A percentile compares a stretch with the other conserved stretches of the same genome.
phyloP scores from a whole-genome alignment of 345 rosid genomes.

The Arabis hirsuta region DNA sequence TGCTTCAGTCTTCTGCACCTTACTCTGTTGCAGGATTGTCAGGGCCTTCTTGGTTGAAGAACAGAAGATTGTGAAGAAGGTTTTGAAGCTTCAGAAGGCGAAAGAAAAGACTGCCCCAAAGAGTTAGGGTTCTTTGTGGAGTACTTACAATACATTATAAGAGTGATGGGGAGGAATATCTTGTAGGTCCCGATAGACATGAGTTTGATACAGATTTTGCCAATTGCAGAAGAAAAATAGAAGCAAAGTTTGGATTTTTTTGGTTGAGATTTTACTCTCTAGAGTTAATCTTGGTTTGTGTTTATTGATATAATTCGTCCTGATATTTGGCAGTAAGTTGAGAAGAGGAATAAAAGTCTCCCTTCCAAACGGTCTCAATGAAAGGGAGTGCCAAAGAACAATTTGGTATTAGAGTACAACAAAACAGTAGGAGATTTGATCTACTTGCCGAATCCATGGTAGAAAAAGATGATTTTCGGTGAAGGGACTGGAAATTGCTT shows the following conservation, averaged over 20 bases:
- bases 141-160: slow-evolving; percentile 8
- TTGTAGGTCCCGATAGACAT: slow-evolving; percentile 8
- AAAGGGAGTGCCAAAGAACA: no score
- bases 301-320: not conserved
- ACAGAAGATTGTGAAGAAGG: slow-evolving; percentile 79
- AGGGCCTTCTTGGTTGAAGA: slow-evolving; percentile 77
- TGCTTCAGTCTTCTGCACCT: not conserved
- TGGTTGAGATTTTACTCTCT: not conserved
- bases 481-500: not conserved
- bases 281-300: not conserved
- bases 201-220: slow-evolving; percentile 29
- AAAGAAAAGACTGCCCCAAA: slow-evolving; percentile 61
- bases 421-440: no score
- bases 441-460: no score
- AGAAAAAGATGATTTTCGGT: not conserved
- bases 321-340: not conserved
- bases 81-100: slow-evolving; percentile 63
- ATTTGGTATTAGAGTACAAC: no score
- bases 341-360: no score
- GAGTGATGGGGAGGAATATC: not conserved
- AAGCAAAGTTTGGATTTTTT: not conserved
- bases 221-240: not conserved
- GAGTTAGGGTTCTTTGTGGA: slow-evolving; percentile 34
- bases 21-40: slow-evolving; percentile 50
- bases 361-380: no score